These are phyloP conservation scores for Crepidotus variabilis DNA, from an alignment of 768 basidiomycete genomes.

Conservation along the genomic window DNA sequence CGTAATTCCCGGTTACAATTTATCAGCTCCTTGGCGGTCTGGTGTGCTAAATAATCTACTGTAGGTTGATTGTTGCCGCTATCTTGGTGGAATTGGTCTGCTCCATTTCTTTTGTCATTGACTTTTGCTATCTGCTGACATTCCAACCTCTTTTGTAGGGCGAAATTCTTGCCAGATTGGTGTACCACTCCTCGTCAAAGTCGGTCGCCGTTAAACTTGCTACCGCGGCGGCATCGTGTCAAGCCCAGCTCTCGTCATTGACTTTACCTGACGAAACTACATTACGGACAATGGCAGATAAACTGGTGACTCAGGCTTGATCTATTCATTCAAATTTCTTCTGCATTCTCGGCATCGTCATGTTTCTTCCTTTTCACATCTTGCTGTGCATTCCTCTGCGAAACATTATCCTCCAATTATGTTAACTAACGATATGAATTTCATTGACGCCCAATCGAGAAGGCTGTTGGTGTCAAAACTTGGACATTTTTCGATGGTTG, in stretches of 20 bases:
- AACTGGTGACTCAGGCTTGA: no score
- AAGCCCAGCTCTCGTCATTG: neutral
- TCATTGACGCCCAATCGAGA: no score
- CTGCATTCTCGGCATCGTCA: no score
- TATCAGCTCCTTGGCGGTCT: slow-evolving; percentile 16
- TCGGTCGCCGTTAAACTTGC: neutral
- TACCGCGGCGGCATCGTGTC: neutral
- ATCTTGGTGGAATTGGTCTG: slow-evolving; percentile 83
- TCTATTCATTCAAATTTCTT: no score
- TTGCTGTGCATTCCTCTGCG: no score
- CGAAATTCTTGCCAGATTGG: slow-evolving; percentile 75
- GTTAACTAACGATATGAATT: no score
- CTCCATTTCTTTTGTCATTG: slow-evolving; percentile 9
- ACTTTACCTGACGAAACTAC: neutral
- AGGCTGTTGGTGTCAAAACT: no score
- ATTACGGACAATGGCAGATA: neutral
- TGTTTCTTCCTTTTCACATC: no score
- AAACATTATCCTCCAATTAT: no score
- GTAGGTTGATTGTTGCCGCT: slow-evolving; percentile 84
- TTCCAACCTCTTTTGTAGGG: slow-evolving; percentile 40
- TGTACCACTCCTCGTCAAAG: slow-evolving; percentile 57
- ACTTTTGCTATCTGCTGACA: neutral
- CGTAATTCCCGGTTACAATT: slow-evolving; percentile 18
- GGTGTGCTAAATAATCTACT: slow-evolving; percentile 16
- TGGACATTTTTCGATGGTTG: no score